These are phyloP conservation scores for Yarrowia sp. DNA, from an alignment of 805 yeast genomes.

Conservation along the genomic window DNA sequence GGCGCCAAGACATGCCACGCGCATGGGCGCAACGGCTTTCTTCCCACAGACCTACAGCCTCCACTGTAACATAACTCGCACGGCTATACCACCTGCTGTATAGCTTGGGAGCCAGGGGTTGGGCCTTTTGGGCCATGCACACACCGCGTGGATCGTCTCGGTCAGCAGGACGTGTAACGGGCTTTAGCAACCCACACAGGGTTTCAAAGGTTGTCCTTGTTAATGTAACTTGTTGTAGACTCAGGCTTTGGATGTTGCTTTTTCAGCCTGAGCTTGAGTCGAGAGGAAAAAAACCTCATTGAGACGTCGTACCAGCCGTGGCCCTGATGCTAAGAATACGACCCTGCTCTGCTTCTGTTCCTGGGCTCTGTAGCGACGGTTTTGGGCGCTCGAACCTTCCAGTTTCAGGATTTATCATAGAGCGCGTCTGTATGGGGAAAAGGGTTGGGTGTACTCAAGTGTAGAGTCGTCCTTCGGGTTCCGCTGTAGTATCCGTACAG, in stretches of 20 bases:
- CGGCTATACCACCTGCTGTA: neutral
- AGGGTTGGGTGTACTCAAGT: no score
- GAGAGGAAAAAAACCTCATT: neutral
- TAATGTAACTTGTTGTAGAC: neutral
- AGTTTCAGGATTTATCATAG: neutral
- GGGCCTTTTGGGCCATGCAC: neutral
- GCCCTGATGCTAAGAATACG: neutral
- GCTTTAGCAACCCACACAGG: conserved; percentile 6
- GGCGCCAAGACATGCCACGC: neutral
- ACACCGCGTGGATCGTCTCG: conserved; percentile 3
- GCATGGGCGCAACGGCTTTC: conserved; percentile 6
- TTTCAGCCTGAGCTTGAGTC: neutral
- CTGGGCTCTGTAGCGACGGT: neutral
- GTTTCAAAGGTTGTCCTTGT: neutral
- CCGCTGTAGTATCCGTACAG: no score
- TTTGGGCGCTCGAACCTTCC: conserved; percentile 1
- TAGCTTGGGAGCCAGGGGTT: neutral
- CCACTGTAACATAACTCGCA: conserved; percentile 6
- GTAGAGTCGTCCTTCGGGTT: no score
- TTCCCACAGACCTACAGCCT: neutral
- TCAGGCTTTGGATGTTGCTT: neutral
- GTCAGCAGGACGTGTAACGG: conserved; percentile 3
- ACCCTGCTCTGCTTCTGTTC: neutral
- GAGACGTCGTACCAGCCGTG: conserved; percentile 23
- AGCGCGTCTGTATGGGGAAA: neutral